These are phyloP conservation scores for Colletotrichum spaethianum DNA, from an alignment of 2,329 filamentous ascomycete genomes.

Conservation along the genomic window DNA sequence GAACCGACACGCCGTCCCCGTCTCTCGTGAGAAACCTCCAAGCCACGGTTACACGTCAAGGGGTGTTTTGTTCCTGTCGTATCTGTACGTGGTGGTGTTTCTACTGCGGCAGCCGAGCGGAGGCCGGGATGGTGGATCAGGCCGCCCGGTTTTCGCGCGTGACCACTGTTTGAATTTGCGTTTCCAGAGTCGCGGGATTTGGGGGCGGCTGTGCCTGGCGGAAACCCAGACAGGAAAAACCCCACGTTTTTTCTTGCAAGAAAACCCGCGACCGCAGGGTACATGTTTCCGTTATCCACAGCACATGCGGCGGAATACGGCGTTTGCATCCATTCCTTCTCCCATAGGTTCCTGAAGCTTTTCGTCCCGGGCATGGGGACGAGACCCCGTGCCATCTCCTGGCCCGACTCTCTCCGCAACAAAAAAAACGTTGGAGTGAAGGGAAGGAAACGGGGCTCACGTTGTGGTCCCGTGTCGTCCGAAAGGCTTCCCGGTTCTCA, in stretches of 20 bases:
- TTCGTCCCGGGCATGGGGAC: slow-evolving; percentile 1
- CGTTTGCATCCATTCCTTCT: not conserved
- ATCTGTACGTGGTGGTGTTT: not conserved
- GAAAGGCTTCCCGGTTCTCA: slow-evolving; percentile 8
- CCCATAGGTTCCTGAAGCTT: slow-evolving; percentile 1
- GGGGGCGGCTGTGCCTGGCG: slow-evolving; percentile 27
- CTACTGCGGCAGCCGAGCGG: slow-evolving; percentile 2
- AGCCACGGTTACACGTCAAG: slow-evolving; percentile 18
- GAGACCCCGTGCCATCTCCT: slow-evolving; percentile 25
- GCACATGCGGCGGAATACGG: slow-evolving; percentile 19
- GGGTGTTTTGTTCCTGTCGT: not conserved
- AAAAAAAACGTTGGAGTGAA: slow-evolving; percentile 1
- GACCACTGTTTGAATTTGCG: slow-evolving; percentile 10
- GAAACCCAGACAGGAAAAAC: not conserved
- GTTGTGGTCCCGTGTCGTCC: slow-evolving; percentile 33
- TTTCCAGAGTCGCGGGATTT: slow-evolving; percentile 29
- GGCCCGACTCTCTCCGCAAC: slow-evolving; percentile 22
- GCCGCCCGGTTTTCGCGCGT: slow-evolving; percentile 33
- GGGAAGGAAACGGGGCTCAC: slow-evolving; percentile 15
- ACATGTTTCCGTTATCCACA: not conserved
- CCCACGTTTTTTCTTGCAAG: slow-evolving; percentile 20
- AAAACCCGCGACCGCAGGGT: not conserved
- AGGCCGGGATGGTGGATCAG: slow-evolving; percentile 30
- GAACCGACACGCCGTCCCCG: not conserved
- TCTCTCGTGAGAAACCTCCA: slow-evolving; percentile 33